A percentile compares a stretch with the other conserved stretches of the same genome.
Evolutionary conservation across 495 filamentous ascomycete species (phyloP).

Genomic region (Penicillium manginii): DNA sequence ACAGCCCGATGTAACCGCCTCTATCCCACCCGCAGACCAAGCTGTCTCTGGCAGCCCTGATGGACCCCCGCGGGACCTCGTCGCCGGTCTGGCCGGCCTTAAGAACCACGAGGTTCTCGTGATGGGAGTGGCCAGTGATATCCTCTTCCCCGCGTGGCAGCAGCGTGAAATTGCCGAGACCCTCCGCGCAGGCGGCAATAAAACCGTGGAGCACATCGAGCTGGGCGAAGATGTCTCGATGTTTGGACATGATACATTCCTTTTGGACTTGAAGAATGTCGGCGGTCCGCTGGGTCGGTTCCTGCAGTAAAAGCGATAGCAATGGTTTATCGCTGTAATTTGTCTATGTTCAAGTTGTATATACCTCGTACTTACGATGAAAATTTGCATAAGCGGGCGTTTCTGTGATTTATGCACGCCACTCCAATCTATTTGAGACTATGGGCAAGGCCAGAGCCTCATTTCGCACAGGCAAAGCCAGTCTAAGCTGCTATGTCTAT

Average conservation of each 20-base stretch:
- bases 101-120: conserved; percentile 80
- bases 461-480: no score
- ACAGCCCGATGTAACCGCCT: conserved; percentile 52
- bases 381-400: conserved; percentile 25
- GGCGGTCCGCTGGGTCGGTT: conserved; percentile 82
- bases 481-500: background rate
- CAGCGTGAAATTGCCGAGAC: conserved; percentile 93
- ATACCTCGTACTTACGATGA: conserved; percentile 14
- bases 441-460: no score
- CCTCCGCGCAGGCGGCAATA: conserved; percentile 74
- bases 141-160: conserved; percentile 97
- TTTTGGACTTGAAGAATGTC: conserved; percentile 90
- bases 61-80: conserved; percentile 72
- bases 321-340: background rate
- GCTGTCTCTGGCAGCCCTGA: conserved; percentile 22
- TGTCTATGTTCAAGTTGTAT: background rate
- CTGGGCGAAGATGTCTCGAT: conserved; percentile 88
- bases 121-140: conserved; percentile 94
- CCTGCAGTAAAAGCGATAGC: conserved; percentile 44
- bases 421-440: no score
- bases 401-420: background rate
- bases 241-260: conserved; percentile 96
- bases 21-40: conserved; percentile 29
- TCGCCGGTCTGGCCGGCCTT: conserved; percentile 71
- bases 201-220: conserved; percentile 81